Evolutionary conservation across 2,329 filamentous ascomycete species (phyloP).

Genomic region (Paramyrothecium sp.): DNA sequence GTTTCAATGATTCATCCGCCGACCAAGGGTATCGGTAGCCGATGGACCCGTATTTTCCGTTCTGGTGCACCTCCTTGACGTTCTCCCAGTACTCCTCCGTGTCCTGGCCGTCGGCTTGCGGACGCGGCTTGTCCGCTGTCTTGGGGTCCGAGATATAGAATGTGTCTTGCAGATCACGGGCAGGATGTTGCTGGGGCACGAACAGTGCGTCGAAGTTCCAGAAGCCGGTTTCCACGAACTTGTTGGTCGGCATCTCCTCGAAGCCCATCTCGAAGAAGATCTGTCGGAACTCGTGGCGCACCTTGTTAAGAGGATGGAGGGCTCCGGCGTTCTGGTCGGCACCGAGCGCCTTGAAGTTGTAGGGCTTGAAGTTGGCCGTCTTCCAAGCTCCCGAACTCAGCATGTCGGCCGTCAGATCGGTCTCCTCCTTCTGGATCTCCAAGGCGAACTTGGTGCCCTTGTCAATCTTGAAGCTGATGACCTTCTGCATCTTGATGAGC

Average conservation of each 20-base stretch:
- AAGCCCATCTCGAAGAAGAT: slow-evolving; percentile 99
- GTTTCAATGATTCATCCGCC: slow-evolving; percentile 77
- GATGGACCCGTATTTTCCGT: slow-evolving; percentile 90
- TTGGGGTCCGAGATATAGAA: slow-evolving; percentile 96
- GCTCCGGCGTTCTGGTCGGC: slow-evolving; percentile 61
- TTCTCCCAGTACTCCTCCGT: slow-evolving; percentile 89
- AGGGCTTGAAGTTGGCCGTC: slow-evolving; percentile 81
- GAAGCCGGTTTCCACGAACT: slow-evolving; percentile 94
- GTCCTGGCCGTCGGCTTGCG: slow-evolving; percentile 58
- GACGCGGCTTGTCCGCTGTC: slow-evolving; percentile 66
- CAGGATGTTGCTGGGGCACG: slow-evolving; percentile 93
- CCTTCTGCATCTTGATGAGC: slow-evolving; percentile 79
- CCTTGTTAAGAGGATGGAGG: slow-evolving; percentile 80
- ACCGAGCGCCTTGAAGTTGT: slow-evolving; percentile 72
- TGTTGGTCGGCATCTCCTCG: slow-evolving; percentile 94
- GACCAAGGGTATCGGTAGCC: slow-evolving; percentile 96
- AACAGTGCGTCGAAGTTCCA: slow-evolving; percentile 99
- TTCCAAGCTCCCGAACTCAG: slow-evolving; percentile 87
- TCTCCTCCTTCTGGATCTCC: slow-evolving; percentile 89
- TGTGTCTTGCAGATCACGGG: slow-evolving; percentile 94
- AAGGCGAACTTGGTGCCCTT: slow-evolving; percentile 89
- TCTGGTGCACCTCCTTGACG: slow-evolving; percentile 81
- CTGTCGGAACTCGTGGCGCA: slow-evolving; percentile 90
- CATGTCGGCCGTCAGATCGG: slow-evolving; percentile 94
- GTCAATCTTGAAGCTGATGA: slow-evolving; percentile 76